phyloP scores from a whole-genome alignment of 2,329 filamentous ascomycete species.

The Trichoderma sp. region DNA sequence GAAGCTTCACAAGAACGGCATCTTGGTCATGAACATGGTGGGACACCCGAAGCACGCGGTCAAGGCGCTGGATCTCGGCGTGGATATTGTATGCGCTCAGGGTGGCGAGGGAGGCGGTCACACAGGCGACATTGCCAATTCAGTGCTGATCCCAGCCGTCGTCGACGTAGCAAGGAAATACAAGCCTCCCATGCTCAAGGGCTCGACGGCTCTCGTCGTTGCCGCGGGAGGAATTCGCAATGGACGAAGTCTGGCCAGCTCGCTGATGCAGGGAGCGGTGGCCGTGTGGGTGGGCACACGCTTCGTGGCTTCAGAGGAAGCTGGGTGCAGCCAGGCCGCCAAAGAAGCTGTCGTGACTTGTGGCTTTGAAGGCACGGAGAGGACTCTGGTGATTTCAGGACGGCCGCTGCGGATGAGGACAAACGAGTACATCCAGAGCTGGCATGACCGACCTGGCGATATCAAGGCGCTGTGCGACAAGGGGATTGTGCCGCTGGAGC shows the following conservation, averaged over 20 bases:
- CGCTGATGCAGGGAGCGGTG: constrained; percentile 81
- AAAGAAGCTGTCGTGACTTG: constrained; percentile 83
- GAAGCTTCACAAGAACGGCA: constrained; percentile 72
- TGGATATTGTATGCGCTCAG: constrained; percentile 89
- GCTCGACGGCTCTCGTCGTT: constrained; percentile 72
- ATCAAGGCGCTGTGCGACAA: constrained; percentile 72
- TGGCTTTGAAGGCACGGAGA: constrained; percentile 72
- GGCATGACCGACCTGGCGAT: constrained; percentile 74
- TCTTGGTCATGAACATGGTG: constrained; percentile 96
- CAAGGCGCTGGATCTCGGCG: constrained; percentile 82
- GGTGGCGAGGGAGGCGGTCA: constrained; percentile 92
- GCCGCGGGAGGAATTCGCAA: constrained; percentile 87
- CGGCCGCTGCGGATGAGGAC: constrained; percentile 75
- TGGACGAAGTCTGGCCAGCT: constrained; percentile 75
- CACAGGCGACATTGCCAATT: constrained; percentile 82
- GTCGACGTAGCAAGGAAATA: constrained; percentile 78
- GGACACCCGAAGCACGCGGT: constrained; percentile 87
- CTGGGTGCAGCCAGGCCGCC: constrained; percentile 75
- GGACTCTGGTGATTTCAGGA: constrained; percentile 80
- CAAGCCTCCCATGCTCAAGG: constrained; percentile 65
- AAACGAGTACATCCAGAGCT: constrained; percentile 79
- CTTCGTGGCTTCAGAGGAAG: constrained; percentile 82
- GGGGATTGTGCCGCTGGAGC: constrained; percentile 76
- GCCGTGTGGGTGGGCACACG: constrained; percentile 95
- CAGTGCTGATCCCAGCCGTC: constrained; percentile 82